phyloP scores from a whole-genome alignment of 495 filamentous ascomycete genomes.

The Zalerion maritima region DNA sequence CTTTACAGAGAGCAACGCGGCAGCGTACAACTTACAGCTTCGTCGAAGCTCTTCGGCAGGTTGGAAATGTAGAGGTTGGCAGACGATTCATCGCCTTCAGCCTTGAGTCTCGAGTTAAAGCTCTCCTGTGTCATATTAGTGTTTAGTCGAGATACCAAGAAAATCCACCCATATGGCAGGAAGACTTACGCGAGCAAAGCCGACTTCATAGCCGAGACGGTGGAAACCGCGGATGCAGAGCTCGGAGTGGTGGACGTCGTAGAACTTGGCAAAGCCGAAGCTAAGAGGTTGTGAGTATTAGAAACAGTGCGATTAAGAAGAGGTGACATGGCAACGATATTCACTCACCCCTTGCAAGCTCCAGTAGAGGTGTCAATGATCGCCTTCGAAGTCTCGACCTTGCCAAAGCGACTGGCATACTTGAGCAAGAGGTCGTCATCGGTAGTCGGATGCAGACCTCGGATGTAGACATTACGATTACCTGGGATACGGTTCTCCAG shows the following conservation, averaged over 20 bases:
- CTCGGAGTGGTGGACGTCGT: constrained; percentile 74
- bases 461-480: constrained; percentile 92
- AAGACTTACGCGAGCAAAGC: constrained; percentile 69
- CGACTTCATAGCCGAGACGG: constrained; percentile 85
- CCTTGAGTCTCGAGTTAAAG: constrained; percentile 90
- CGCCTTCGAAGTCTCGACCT: constrained; percentile 85
- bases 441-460: constrained; percentile 84
- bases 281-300: constrained; percentile 30
- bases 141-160: constrained; percentile 3
- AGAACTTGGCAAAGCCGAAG: constrained; percentile 93
- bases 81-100: constrained; percentile 67
- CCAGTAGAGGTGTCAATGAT: constrained; percentile 88
- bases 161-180: neutral
- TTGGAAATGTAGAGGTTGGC: constrained; percentile 98
- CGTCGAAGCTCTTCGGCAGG: constrained; percentile 76
- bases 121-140: constrained; percentile 48
- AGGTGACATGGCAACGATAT: neutral
- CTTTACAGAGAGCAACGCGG: constrained; percentile 1
- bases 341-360: constrained; percentile 79
- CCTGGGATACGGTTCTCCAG: constrained; percentile 75
- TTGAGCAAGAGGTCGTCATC: constrained; percentile 75
- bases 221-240: constrained; percentile 94
- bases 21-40: constrained; percentile 46
- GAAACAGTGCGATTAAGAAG: neutral
- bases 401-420: constrained; percentile 77